A percentile compares a stretch with the other conserved stretches of the same genome.
Evolutionary conservation across 2,329 filamentous ascomycete genomes (phyloP).

Genomic region (Ceratocystiopsis minuta): DNA sequence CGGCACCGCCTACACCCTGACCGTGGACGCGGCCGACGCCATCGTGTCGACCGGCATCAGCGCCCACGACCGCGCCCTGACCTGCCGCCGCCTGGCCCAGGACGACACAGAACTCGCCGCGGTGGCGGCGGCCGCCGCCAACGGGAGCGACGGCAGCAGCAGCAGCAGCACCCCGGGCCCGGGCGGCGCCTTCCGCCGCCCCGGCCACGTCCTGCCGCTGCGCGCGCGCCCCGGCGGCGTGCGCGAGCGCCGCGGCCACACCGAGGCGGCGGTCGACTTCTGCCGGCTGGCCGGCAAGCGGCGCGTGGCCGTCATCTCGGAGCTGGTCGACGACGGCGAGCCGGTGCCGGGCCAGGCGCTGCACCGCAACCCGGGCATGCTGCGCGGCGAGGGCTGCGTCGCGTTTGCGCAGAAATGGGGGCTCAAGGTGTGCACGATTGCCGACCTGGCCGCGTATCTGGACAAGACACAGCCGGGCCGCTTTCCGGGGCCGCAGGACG

Average conservation of each 20-base stretch:
- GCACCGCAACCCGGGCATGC: slow-evolving; percentile 60
- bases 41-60: slow-evolving; percentile 76
- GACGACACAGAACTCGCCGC: slow-evolving; percentile 4
- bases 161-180: slow-evolving; percentile 26
- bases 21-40: slow-evolving; percentile 59
- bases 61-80: slow-evolving; percentile 70
- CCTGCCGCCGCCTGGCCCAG: slow-evolving; percentile 56
- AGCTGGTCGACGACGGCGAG: slow-evolving; percentile 75
- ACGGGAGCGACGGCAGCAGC: not conserved
- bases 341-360: slow-evolving; percentile 50
- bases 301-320: slow-evolving; percentile 68
- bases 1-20: slow-evolving; percentile 82
- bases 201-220: slow-evolving; percentile 81
- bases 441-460: slow-evolving; percentile 65
- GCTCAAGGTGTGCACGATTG: slow-evolving; percentile 87
- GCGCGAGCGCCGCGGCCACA: slow-evolving; percentile 64
- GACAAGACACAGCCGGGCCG: slow-evolving; percentile 50
- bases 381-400: slow-evolving; percentile 75
- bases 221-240: slow-evolving; percentile 66
- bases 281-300: slow-evolving; percentile 67
- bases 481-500: slow-evolving; percentile 8
- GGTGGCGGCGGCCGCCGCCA: not conserved
- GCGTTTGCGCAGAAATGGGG: slow-evolving; percentile 77
- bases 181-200: slow-evolving; percentile 51
- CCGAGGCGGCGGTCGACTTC: slow-evolving; percentile 83